phyloP scores from a whole-genome alignment of 306 rosid genomes.

The Rosa multiflora region DNA sequence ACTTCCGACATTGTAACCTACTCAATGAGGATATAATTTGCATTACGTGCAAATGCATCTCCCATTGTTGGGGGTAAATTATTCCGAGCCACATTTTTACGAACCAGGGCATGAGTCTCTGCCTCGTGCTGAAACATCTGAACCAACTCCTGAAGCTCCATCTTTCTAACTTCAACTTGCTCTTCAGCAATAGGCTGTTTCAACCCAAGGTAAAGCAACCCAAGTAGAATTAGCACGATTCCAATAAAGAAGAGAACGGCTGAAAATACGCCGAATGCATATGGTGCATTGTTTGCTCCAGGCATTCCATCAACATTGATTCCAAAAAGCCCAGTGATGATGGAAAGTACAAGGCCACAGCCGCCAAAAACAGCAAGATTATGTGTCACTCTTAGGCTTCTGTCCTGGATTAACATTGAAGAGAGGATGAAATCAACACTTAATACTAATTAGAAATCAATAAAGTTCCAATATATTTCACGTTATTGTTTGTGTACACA shows the following conservation, averaged over 20 bases:
- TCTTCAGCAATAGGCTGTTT: conserved; percentile 56
- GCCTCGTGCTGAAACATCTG: conserved; percentile 91
- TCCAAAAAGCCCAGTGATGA: conserved; percentile 85
- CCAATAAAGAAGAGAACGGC: conserved; percentile 58
- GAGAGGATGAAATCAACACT: conserved; percentile 18
- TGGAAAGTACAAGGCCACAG: conserved; percentile 73
- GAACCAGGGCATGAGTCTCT: conserved; percentile 82
- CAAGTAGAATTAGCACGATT: conserved; percentile 50
- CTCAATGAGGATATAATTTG: conserved; percentile 44
- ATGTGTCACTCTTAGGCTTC: conserved; percentile 87
- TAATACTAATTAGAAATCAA: not conserved
- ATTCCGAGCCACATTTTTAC: conserved; percentile 46
- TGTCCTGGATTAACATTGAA: conserved; percentile 57
- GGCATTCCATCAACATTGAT: conserved; percentile 96
- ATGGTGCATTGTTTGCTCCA: conserved; percentile 61
- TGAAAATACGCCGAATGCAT: conserved; percentile 78
- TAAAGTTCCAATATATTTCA: not conserved
- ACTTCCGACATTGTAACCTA: not conserved
- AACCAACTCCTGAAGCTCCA: conserved; percentile 77
- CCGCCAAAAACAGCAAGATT: conserved; percentile 84
- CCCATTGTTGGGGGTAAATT: conserved; percentile 80
- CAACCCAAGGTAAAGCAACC: conserved; percentile 72
- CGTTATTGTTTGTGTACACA: not conserved
- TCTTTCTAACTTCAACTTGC: conserved; percentile 67
- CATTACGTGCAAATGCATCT: conserved; percentile 37